These are phyloP conservation scores for Coccomyxa sp. DNA, from an alignment of 139 green algal species.

Conservation along the genomic window DNA sequence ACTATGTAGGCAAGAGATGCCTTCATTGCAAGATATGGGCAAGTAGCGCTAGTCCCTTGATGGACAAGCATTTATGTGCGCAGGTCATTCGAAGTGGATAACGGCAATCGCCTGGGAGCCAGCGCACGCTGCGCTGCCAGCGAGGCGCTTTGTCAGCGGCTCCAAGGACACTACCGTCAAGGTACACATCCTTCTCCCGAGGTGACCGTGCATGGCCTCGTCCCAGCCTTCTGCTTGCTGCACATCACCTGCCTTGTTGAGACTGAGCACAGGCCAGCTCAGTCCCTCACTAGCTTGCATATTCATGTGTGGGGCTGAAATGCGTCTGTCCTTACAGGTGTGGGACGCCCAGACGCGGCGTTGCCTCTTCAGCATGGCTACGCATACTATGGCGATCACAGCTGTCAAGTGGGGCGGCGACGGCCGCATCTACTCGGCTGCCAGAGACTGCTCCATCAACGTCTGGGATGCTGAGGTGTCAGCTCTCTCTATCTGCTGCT, in stretches of 20 bases:
- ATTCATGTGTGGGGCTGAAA: background rate
- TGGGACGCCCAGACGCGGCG: constrained; percentile 33
- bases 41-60: too few relatives aligned
- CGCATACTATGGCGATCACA: constrained; percentile 70
- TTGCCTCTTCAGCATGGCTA: constrained; percentile 55
- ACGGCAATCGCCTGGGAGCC: constrained; percentile 92
- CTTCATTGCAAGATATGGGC: too few relatives aligned
- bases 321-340: constrained; percentile 23
- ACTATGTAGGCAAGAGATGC: too few relatives aligned
- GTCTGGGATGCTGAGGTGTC: constrained; percentile 76
- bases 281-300: background rate
- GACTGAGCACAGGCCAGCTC: background rate
- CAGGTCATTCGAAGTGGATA: constrained; percentile 94
- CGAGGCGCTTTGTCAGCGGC: constrained; percentile 65
- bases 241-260: background rate
- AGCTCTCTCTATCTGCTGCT: too few relatives aligned
- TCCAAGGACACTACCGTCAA: constrained; percentile 72
- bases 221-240: background rate
- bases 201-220: background rate
- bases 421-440: constrained; percentile 84
- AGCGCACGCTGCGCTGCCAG: constrained; percentile 75
- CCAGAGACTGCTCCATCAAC: constrained; percentile 81
- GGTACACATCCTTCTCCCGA: background rate
- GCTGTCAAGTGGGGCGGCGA: constrained; percentile 90
- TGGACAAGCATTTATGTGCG: too few relatives aligned